Evolutionary conservation across 1,139 yeast species (phyloP), one percentile per base, ranked within the genome.

Genomic region (Debaryomyces psychrophilus): DNA sequence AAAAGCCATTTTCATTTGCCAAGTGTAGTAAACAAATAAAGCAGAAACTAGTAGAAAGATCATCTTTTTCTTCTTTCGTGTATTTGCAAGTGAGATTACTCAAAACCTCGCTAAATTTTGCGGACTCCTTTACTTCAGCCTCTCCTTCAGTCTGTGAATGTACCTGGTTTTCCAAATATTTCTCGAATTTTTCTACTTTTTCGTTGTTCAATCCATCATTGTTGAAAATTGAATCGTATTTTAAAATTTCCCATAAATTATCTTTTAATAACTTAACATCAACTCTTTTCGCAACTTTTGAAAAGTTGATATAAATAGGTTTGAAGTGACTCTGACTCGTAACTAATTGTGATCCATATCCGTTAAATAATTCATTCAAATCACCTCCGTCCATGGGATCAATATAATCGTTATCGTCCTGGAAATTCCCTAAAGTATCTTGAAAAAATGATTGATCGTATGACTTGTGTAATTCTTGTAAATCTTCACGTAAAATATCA

Each of bases 1-100:
- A 65, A 39, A 90, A 71, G 0, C 93, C 92, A 59, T 89, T 87
- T 61, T 90, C 97, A 60, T 90, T 90, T 8, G 97, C 96, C 53
- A 90, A 72, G 66, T 90, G 97, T 31, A 90, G 68, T 50, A 89
- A 68, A 59, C 96, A 88, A 50, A 90, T 88, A 59, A 90, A 90
- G 59, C 90, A 87, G 64, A 87, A 87, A 68, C 95, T 86, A 0
- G 96, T 90, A 0, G 96, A 87, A 6, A 90, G 68, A 49, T 90
- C 96, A 46, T 73, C 74, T 46, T 68, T 68, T 40, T 77, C 69
- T 43, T 81, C 85, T 5, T 68, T 62, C 2, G 76, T 69, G 56
- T 86, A 86, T 64, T 73, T 69, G 12, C 61, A 64, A 9, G 75
- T 76, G 11, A 85, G 76, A 27, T 76, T 74, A 8, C 69, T 67